Evolutionary conservation across 768 basidiomycete species (phyloP).

Genomic region (Pulveroboletus ravenelii): DNA sequence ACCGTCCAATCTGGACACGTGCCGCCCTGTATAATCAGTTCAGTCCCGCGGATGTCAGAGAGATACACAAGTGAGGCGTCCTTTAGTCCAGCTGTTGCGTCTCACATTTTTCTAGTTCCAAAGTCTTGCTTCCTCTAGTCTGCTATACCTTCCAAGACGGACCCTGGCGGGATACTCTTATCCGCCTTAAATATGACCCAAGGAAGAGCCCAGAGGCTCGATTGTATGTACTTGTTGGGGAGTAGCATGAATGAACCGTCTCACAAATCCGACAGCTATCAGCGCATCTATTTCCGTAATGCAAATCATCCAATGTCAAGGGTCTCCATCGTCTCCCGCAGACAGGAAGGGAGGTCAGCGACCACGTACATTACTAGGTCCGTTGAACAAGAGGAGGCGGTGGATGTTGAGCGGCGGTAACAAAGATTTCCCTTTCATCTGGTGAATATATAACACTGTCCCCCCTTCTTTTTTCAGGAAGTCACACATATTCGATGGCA

Average conservation of each 20-base stretch:
- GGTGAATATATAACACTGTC: background rate
- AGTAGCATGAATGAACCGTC: background rate
- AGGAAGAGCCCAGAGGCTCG: constrained; percentile 65
- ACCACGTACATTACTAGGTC: constrained; percentile 27
- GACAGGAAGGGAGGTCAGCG: constrained; percentile 42
- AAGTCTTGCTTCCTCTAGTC: constrained; percentile 71
- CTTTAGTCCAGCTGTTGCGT: background rate
- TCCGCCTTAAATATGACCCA: constrained; percentile 89
- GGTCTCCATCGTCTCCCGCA: constrained; percentile 68
- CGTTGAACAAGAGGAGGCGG: constrained; percentile 31
- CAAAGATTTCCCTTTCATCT: background rate
- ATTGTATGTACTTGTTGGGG: constrained; percentile 52
- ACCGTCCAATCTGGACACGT: constrained; percentile 89
- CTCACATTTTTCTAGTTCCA: constrained; percentile 51
- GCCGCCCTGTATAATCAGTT: constrained; percentile 82
- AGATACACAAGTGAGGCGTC: constrained; percentile 65
- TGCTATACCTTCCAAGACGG: constrained; percentile 92
- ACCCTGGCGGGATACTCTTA: constrained; percentile 86
- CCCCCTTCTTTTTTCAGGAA: constrained; percentile 34
- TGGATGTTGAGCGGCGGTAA: constrained; percentile 31
- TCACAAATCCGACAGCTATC: constrained; percentile 59
- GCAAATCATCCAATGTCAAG: constrained; percentile 75
- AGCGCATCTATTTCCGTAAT: constrained; percentile 88
- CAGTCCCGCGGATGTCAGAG: constrained; percentile 56
- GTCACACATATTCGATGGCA: constrained; percentile 88